Evolutionary conservation across 1,284 basidiomycete species (phyloP).

Genomic region (Apiotrichum siamense): DNA sequence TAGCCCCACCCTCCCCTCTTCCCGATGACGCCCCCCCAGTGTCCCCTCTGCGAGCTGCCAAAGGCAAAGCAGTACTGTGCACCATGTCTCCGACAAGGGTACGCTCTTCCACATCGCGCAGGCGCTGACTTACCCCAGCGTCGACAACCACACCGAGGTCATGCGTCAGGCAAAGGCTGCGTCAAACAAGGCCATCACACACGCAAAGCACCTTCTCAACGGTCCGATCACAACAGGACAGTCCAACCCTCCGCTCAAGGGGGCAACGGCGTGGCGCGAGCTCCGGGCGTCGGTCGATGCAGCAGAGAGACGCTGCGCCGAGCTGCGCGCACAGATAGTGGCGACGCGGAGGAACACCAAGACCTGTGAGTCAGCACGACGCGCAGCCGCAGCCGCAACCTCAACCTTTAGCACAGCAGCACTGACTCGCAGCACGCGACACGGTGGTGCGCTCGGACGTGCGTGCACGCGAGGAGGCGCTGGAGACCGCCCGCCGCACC

Average conservation of each 20-base stretch:
- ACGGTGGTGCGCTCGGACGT: background rate
- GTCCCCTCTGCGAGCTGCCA: constrained; percentile 25
- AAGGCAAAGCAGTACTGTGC: constrained; percentile 29
- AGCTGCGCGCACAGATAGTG: constrained; percentile 13
- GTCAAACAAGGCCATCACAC: constrained; percentile 10
- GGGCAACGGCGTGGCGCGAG: constrained; percentile 21
- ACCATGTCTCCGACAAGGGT: constrained; percentile 33
- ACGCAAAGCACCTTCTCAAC: constrained; percentile 12
- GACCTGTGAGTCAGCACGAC: constrained; percentile 8
- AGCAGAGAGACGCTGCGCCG: constrained; percentile 18
- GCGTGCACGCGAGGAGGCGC: background rate
- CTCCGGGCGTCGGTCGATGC: constrained; percentile 31
- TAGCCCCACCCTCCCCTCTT: background rate
- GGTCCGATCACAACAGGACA: constrained; percentile 2
- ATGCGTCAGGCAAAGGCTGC: constrained; percentile 11
- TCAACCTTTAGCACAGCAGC: too few relatives aligned
- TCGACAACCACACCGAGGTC: constrained; percentile 13
- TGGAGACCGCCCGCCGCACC: constrained; percentile 3
- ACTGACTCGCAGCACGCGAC: constrained; percentile 7
- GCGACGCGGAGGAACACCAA: constrained; percentile 8
- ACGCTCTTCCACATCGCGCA: background rate
- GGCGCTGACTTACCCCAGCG: constrained; percentile 8
- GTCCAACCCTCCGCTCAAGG: background rate
- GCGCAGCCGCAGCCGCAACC: background rate
- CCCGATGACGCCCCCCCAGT: constrained; percentile 3